Percentiles rank a stretch among this genome's conserved stretches.
Conservation (phyloP, 2,329 filamentous ascomycete species). For the Celoporthe dispersa region DNA sequence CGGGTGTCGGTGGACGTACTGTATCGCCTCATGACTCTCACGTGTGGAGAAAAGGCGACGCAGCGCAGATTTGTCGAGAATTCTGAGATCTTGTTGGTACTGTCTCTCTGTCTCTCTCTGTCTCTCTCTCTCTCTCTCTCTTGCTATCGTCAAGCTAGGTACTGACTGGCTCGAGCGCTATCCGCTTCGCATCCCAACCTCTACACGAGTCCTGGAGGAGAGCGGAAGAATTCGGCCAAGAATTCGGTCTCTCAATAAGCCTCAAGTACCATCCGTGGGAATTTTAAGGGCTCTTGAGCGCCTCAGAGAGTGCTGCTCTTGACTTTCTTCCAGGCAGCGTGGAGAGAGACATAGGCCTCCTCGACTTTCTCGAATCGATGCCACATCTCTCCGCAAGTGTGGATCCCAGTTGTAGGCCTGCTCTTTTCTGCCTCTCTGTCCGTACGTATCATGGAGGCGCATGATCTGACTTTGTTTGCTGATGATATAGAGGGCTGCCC, state of each 20-base stretch:
- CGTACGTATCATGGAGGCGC: conserved; percentile 10
- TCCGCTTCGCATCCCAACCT: conserved; percentile 49
- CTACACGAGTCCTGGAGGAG: conserved; percentile 49
- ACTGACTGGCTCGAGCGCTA: conserved; percentile 63
- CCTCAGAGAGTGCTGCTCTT: conserved; percentile 32
- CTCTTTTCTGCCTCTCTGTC: conserved; percentile 23
- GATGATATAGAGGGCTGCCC: background rate
- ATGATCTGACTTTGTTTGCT: conserved; percentile 14
- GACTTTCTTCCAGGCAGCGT: background rate
- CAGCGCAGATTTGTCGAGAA: conserved; percentile 46
- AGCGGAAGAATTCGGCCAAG: conserved; percentile 30
- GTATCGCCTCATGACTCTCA: conserved; percentile 37
- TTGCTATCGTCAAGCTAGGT: conserved; percentile 77
- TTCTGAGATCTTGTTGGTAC: conserved; percentile 37
- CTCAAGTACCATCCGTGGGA: conserved; percentile 39
- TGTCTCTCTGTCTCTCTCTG: conserved; percentile 27
- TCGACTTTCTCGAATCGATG: conserved; percentile 14
- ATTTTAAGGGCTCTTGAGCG: conserved; percentile 38
- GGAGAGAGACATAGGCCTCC: background rate
- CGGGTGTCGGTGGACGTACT: conserved; percentile 15
- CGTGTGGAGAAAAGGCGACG: conserved; percentile 41
- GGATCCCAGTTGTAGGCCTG: conserved; percentile 21
- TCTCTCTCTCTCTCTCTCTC: conserved; percentile 44
- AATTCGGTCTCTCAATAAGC: conserved; percentile 21
- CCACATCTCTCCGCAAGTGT: conserved; percentile 9